phyloP scores from a whole-genome alignment of 352 stramenopile species.

The Pythium sp. region DNA sequence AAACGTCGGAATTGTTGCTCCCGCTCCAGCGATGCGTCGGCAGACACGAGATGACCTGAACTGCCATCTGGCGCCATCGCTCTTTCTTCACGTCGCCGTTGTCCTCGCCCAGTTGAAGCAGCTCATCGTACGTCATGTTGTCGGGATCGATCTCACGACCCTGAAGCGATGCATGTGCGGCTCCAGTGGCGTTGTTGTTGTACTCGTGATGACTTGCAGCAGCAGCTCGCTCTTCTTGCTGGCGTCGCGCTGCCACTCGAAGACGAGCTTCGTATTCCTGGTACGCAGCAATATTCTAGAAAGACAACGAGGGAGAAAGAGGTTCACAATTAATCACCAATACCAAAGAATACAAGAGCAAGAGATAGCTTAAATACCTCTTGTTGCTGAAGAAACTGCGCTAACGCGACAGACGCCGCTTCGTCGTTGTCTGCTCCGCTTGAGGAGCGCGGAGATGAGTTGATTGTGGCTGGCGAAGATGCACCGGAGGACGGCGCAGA shows the following conservation, averaged over 20 bases:
- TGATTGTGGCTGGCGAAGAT: constrained; percentile 22
- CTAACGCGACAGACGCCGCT: constrained; percentile 62
- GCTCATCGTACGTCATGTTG: constrained; percentile 81
- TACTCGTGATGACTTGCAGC: constrained; percentile 12
- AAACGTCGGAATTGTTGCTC: constrained; percentile 36
- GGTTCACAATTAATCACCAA: background rate
- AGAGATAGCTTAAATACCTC: constrained; percentile 31
- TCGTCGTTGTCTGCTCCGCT: constrained; percentile 35
- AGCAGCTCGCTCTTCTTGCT: constrained; percentile 10
- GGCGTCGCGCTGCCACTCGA: constrained; percentile 18
- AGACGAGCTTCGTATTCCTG: constrained; percentile 55
- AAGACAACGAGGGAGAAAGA: background rate
- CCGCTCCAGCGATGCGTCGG: constrained; percentile 59
- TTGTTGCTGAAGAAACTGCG: constrained; percentile 67
- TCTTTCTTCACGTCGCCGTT: constrained; percentile 79
- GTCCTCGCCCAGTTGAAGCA: constrained; percentile 64
- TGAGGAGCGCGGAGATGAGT: constrained; percentile 18
- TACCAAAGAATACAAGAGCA: background rate
- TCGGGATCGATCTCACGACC: constrained; percentile 55
- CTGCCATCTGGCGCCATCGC: constrained; percentile 56
- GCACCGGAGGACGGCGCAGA: constrained; percentile 19
- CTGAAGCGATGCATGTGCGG: background rate
- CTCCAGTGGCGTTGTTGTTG: background rate
- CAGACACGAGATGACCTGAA: constrained; percentile 60
- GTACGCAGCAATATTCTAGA: constrained; percentile 69